Conservation (phyloP, 805 yeast species). For the Candida chilensis region DNA sequence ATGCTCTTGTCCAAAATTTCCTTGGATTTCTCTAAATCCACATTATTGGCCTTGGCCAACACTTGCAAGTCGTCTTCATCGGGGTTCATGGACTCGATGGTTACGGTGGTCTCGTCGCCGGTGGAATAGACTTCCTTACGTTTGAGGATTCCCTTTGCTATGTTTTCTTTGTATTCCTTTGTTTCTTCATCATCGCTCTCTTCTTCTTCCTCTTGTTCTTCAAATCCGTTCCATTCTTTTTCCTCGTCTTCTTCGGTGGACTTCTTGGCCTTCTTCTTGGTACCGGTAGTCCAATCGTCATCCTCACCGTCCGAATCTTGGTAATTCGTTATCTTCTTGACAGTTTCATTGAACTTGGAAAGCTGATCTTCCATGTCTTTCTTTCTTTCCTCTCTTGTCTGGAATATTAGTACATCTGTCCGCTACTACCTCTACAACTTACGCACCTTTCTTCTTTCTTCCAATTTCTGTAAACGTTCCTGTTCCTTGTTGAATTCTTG, state of each 20-base stretch:
- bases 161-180: constrained; percentile 5
- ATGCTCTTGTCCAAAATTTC: constrained; percentile 68
- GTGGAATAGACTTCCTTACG: constrained; percentile 16
- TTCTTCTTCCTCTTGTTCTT: constrained; percentile 11
- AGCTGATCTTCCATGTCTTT: constrained; percentile 56
- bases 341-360: constrained; percentile 42
- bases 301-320: constrained; percentile 12
- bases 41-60: constrained; percentile 57
- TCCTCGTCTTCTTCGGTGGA: constrained; percentile 5
- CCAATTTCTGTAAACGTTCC: constrained; percentile 61
- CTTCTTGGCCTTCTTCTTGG: background rate
- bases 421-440: no score
- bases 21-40: constrained; percentile 58
- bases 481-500: constrained; percentile 68
- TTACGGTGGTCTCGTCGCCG: constrained; percentile 27
- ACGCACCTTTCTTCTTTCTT: constrained; percentile 62
- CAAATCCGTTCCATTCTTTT: constrained; percentile 34
- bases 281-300: constrained; percentile 4
- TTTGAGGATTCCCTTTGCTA: constrained; percentile 15
- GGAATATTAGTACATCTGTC: no score
- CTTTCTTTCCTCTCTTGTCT: constrained; percentile 70
- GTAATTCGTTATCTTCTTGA: constrained; percentile 15
- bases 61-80: constrained; percentile 25
- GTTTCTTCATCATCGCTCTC: constrained; percentile 7
- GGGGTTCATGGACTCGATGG: constrained; percentile 50